These are phyloP conservation scores for Jaltomata sinuosa DNA, from an alignment of 257 asterid genomes.

Conservation along the genomic window DNA sequence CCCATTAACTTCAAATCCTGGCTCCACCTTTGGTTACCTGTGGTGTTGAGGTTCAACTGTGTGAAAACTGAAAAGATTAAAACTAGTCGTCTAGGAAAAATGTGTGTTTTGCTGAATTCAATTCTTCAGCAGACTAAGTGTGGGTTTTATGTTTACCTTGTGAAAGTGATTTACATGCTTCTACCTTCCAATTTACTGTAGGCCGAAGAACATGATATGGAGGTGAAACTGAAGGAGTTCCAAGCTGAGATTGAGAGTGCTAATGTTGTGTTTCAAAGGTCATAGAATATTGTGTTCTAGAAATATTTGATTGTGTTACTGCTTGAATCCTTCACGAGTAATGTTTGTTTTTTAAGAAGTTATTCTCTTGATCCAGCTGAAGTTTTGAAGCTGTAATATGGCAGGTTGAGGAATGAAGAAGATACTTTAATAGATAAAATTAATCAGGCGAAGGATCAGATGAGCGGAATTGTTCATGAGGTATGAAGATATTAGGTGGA, in stretches of 20 bases:
- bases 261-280: slow-evolving; percentile 44
- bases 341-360: background rate
- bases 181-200: slow-evolving; percentile 25
- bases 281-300: background rate
- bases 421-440: slow-evolving; percentile 29
- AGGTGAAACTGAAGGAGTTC: slow-evolving; percentile 47
- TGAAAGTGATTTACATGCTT: slow-evolving; percentile 1
- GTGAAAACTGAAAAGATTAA: background rate
- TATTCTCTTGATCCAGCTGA: slow-evolving; percentile 18
- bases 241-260: slow-evolving; percentile 50
- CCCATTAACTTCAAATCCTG: background rate
- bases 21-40: background rate
- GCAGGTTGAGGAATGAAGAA: slow-evolving; percentile 64
- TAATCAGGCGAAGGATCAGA: slow-evolving; percentile 29
- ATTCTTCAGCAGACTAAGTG: background rate
- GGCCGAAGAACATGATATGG: slow-evolving; percentile 83
- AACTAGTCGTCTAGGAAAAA: background rate
- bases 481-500: slow-evolving; percentile 19
- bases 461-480: slow-evolving; percentile 32
- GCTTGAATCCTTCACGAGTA: background rate
- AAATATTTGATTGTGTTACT: background rate
- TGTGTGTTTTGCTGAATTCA: background rate
- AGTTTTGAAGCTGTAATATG: slow-evolving; percentile 7
- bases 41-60: background rate
- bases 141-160: background rate